These are phyloP conservation scores for Ceratonia siliqua DNA, from an alignment of 306 rosid genomes.

Conservation along the genomic window DNA sequence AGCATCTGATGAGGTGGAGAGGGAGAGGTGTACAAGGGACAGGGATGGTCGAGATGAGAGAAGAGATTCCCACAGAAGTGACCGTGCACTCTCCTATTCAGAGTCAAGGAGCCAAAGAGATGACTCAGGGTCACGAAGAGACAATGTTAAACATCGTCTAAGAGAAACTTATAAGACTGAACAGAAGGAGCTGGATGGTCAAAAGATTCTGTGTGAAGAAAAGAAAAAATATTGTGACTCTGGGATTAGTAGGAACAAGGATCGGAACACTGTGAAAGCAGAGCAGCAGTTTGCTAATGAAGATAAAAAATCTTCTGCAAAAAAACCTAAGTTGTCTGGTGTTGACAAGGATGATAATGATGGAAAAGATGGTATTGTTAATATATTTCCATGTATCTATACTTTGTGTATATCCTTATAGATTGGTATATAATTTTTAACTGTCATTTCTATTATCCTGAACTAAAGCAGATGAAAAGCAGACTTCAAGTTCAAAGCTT, in stretches of 20 bases:
- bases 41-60: constrained; percentile 62
- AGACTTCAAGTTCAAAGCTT: constrained; percentile 46
- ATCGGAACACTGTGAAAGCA: constrained; percentile 43
- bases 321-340: constrained; percentile 55
- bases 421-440: no score
- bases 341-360: constrained; percentile 45
- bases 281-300: constrained; percentile 46
- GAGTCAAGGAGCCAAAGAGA: constrained; percentile 53
- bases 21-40: constrained; percentile 54
- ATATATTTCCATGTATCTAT: constrained; percentile 19
- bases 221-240: constrained; percentile 48
- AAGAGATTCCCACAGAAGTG: constrained; percentile 63
- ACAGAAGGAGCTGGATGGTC: constrained; percentile 50
- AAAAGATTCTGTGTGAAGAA: constrained; percentile 44
- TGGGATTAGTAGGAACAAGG: constrained; percentile 51
- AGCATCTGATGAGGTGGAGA: constrained; percentile 52
- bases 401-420: no score
- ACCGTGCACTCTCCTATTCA: constrained; percentile 43
- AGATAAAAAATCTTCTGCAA: constrained; percentile 56
- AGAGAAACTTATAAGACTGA: constrained; percentile 61
- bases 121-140: constrained; percentile 47
- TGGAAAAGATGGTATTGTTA: constrained; percentile 55
- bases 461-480: constrained; percentile 41
- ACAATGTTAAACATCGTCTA: constrained; percentile 36
- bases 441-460: no score